Evolutionary conservation across 257 asterid genomes (phyloP).

Genomic region (Solanum pinnatisectum): DNA sequence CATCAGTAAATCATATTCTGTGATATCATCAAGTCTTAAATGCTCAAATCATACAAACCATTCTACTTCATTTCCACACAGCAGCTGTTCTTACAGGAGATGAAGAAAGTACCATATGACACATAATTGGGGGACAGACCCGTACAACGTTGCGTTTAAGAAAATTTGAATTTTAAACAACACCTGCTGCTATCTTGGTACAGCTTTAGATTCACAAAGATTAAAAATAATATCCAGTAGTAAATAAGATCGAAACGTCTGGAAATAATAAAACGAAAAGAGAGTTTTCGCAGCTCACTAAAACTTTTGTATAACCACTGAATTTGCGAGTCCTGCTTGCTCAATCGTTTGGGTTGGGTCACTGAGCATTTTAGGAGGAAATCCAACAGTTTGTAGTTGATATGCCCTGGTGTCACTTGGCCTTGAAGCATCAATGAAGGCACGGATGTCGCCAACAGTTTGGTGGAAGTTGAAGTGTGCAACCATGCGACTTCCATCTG

Average conservation of each 20-base stretch:
- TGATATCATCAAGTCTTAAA: background rate
- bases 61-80: background rate
- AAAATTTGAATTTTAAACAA: background rate
- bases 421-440: conserved; percentile 77
- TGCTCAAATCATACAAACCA: background rate
- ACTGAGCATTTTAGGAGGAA: conserved; percentile 72
- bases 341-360: conserved; percentile 79
- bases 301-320: conserved; percentile 78
- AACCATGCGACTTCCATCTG: conserved; percentile 95
- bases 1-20: background rate
- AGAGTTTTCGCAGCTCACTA: background rate
- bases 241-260: background rate
- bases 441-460: conserved; percentile 53
- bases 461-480: conserved; percentile 84
- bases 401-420: conserved; percentile 50
- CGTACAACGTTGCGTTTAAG: background rate
- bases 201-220: background rate
- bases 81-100: background rate
- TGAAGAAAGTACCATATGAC: background rate
- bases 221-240: background rate
- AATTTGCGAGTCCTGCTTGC: conserved; percentile 77
- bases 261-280: background rate
- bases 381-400: conserved; percentile 76
- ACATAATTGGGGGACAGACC: background rate
- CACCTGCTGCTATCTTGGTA: background rate